phyloP scores from a whole-genome alignment of 805 yeast species.

The Saccharomycopsis babjevae region DNA sequence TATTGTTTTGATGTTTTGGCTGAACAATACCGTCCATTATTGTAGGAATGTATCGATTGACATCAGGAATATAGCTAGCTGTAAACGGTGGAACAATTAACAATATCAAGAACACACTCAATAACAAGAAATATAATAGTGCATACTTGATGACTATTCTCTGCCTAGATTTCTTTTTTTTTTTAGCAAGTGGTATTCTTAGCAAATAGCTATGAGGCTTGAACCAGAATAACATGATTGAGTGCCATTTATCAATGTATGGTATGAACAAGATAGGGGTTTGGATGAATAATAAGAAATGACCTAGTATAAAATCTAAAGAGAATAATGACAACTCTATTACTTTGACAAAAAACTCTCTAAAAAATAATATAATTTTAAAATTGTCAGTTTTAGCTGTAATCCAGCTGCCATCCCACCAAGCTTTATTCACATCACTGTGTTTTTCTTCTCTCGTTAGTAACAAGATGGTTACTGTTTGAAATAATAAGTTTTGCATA shows the following conservation, averaged over 20 bases:
- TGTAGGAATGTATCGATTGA: constrained; percentile 28
- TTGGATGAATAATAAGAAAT: constrained; percentile 75
- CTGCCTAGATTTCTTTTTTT: constrained; percentile 92
- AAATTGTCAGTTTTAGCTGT: constrained; percentile 86
- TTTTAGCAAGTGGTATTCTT: constrained; percentile 94
- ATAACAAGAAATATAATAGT: constrained; percentile 60
- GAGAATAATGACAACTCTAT: constrained; percentile 94
- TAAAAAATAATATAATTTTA: constrained; percentile 90
- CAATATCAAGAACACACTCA: constrained; percentile 61
- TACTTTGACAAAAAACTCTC: constrained; percentile 91
- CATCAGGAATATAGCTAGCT: constrained; percentile 38
- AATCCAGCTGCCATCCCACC: constrained; percentile 99
- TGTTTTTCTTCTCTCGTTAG: constrained; percentile 94
- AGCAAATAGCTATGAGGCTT: constrained; percentile 94
- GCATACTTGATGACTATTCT: constrained; percentile 96
- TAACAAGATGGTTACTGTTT: constrained; percentile 64
- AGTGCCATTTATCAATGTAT: constrained; percentile 92
- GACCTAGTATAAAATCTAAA: constrained; percentile 93
- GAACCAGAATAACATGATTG: constrained; percentile 97
- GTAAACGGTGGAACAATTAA: constrained; percentile 92
- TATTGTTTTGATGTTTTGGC: constrained; percentile 64
- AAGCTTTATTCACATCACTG: constrained; percentile 91
- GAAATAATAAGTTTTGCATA: constrained; percentile 80
- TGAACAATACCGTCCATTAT: constrained; percentile 67
- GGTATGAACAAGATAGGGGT: constrained; percentile 83